Base-by-base conservation (phyloP, 1,284 basidiomycete species). In the Boletus semigastroideus region DNA sequence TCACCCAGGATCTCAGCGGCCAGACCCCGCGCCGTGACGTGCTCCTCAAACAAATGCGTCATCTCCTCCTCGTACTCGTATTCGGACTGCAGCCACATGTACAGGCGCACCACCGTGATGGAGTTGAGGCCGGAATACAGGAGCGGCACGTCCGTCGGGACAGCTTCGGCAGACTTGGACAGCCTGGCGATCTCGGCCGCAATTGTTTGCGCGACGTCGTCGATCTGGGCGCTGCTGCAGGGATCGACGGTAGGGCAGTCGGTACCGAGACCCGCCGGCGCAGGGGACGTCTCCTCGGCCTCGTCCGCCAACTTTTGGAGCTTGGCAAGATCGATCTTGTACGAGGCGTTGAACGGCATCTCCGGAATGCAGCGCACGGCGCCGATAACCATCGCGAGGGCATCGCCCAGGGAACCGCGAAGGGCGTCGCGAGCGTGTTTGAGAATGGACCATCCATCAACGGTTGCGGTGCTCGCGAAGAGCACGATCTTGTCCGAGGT, bases 261-360 rank as follows among this genome's bases (percentile, higher is more conserved):
- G 1, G 52, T 46, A 16, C 33, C 48, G 5, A 40, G 39, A n/a
- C n/a, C n/a, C 7, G 48, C 49, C 19, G 42, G 34, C 0, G 46
- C 17, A 14, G 49, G 40, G 19, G 38, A 12, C 22, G 25, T 7
- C 25, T 52, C 58, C 5, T 39, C 2, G 5, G 49, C 62, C 25
- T 25, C 25, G 25, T 64, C 62, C 4, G 55, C 62, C 40, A 66
- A 34, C 25, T 55, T 55, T 46, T 66, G 64, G 5, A 64, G 62
- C 13, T 22, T 33, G 14, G 46, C 60, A 16, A 64, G 53, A 28
- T 66, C 64, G 28, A 62, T 41, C 46, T 64, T 64, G 55, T 66
- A 64, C 2, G 62, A 66, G 0, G 64, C 64, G 17, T 66, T 64
- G 57, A 66, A 66, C 1, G 64, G 64, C 62, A 66, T 66, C 31